These are phyloP conservation scores for Fraxinus nigra DNA, from an alignment of 305 asterid genomes.

Conservation along the genomic window DNA sequence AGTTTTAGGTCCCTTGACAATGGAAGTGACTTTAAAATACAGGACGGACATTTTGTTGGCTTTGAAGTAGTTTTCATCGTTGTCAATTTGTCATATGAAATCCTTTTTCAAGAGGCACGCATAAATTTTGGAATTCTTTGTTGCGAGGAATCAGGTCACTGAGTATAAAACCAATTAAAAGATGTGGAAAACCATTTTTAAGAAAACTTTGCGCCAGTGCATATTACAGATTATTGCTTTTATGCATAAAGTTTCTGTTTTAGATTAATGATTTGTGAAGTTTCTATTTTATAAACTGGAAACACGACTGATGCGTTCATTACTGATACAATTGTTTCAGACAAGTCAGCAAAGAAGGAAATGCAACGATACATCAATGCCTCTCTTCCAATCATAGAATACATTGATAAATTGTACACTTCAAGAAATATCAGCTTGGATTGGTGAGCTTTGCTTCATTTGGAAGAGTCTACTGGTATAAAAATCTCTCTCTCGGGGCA, in stretches of 20 bases:
- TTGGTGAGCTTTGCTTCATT: constrained; percentile 50
- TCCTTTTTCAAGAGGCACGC: not conserved
- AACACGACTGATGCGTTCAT: not conserved
- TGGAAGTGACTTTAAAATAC: not conserved
- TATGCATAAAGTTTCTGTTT: not conserved
- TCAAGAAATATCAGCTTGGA: constrained; percentile 65
- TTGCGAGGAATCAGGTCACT: too few species aligned
- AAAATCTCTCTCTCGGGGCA: not conserved
- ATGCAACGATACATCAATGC: constrained; percentile 77
- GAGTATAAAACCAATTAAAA: too few species aligned
- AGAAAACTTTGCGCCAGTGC: too few species aligned
- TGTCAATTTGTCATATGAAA: not conserved
- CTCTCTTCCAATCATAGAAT: constrained; percentile 62
- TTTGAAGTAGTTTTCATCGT: not conserved
- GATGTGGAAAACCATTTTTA: too few species aligned
- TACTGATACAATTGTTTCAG: constrained; percentile 31
- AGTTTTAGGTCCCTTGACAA: not conserved
- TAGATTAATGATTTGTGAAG: not conserved
- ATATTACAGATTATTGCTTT: not conserved
- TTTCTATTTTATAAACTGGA: not conserved
- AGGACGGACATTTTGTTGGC: not conserved
- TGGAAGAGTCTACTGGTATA: not conserved
- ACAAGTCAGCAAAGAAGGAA: constrained; percentile 58
- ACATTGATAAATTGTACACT: constrained; percentile 62
- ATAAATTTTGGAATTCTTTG: not conserved